phyloP scores from a whole-genome alignment of 768 basidiomycete genomes.

The Russula earlei region DNA sequence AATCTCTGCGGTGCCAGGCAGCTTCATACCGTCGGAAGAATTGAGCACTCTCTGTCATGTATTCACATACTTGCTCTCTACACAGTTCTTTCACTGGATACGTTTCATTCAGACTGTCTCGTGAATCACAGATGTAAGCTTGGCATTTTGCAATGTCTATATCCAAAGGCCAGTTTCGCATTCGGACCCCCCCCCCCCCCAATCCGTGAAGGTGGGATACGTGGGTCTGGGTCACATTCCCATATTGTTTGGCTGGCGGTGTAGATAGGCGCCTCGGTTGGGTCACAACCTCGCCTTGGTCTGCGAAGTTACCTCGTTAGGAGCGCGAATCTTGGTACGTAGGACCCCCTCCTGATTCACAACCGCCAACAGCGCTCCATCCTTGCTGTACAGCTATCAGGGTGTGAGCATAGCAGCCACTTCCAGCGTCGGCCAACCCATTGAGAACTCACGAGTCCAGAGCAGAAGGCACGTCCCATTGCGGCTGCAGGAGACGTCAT shows the following conservation, averaged over 20 bases:
- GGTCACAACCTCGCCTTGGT: slow-evolving; percentile 15
- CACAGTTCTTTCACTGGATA: slow-evolving; percentile 22
- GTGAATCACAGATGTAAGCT: neutral
- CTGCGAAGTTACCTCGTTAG: neutral
- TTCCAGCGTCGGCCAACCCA: neutral
- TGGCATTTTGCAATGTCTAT: neutral
- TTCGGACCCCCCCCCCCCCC: neutral
- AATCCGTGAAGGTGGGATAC: neutral
- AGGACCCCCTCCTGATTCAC: slow-evolving; percentile 17
- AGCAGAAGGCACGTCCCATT: slow-evolving; percentile 6
- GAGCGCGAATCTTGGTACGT: slow-evolving; percentile 8
- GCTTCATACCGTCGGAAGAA: slow-evolving; percentile 98
- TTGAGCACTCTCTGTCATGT: slow-evolving; percentile 31
- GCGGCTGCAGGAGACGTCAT: slow-evolving; percentile 3
- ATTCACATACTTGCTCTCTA: slow-evolving; percentile 21
- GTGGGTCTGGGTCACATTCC: no score
- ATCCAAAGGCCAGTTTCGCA: neutral
- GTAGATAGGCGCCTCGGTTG: neutral
- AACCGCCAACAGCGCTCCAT: slow-evolving; percentile 13
- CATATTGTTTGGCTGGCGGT: no score
- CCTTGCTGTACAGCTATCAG: slow-evolving; percentile 13
- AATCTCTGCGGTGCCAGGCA: slow-evolving; percentile 48
- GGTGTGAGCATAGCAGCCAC: neutral
- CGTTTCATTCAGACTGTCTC: slow-evolving; percentile 54
- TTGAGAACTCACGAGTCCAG: slow-evolving; percentile 9